Evolutionary conservation across 495 filamentous ascomycete genomes (phyloP), one percentile per base, ranked within the genome.

Genomic region (Staphylotrichum longicolle): DNA sequence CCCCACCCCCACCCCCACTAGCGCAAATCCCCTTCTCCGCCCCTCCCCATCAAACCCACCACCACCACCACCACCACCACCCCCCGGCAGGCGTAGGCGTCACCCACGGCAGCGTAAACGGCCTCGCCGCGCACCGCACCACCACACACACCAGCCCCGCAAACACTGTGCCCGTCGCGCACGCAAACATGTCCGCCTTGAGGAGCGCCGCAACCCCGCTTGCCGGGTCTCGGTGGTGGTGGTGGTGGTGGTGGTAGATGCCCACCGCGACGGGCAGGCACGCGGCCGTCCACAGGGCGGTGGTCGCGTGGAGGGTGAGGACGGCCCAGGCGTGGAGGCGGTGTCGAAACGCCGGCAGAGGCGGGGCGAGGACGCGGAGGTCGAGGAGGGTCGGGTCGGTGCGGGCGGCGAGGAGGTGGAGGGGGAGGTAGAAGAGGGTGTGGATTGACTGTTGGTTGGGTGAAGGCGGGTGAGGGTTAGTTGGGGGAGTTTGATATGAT

Each of bases 71-170:
- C 20, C 20, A n/a, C n/a, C n/a, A n/a, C n/a, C n/a, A n/a, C 20
- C 20, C 20, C 20, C 1, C 20, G 20, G 20, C 20, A 27, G 20
- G 20, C 20, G 20, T 27, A 27, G 61, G 52, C 0, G 57, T 61
- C 3, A 64, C 2, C 65, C 62, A 59, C 5, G 65, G 65, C 7
- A 67, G 32, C 37, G 51, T 40, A 32, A 66, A 66, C 4, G 64
- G 61, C 5, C 53, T 57, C 5, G 9, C 11, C 8, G 54, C 52
- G 11, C 48, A 9, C 10, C 60, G 41, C 6, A 66, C 15, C 8
- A 64, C 52, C 10, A 8, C 12, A 9, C 60, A 48, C 12, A 58
- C 30, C 12, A 58, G 11, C 32, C 47, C 12, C 42, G 45, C 47
- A 1, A 67, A 39, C 9, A 57, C 11, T 27, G 20, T 27, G 7